Percentiles rank a stretch among this genome's conserved stretches.
phyloP scores from a whole-genome alignment of 1,139 yeast genomes.

The Hemisphaericaspora subhashii region DNA sequence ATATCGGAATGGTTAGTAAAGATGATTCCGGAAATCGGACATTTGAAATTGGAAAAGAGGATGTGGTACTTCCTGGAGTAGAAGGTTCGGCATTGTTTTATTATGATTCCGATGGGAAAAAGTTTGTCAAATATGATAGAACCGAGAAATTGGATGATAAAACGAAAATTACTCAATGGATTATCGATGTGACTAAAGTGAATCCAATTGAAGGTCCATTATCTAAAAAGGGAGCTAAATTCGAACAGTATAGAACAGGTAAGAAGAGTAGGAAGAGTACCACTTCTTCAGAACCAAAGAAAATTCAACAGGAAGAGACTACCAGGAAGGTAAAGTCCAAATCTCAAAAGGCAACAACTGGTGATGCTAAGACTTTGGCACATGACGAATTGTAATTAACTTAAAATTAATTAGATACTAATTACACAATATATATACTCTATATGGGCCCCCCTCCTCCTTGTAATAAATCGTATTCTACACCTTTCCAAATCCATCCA shows the following conservation, averaged over 20 bases:
- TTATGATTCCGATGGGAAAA: slow-evolving; percentile 23
- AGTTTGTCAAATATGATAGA: slow-evolving; percentile 22
- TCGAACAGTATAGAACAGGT: slow-evolving; percentile 31
- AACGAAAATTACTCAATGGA: slow-evolving; percentile 35
- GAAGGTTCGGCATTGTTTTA: slow-evolving; percentile 30
- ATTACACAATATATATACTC: not conserved
- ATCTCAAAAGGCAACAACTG: not conserved
- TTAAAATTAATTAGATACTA: not conserved
- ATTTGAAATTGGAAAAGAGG: slow-evolving; percentile 20
- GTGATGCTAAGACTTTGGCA: too few relatives aligned
- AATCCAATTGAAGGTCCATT: slow-evolving; percentile 41
- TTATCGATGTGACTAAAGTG: slow-evolving; percentile 26
- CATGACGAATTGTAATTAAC: slow-evolving; percentile 37
- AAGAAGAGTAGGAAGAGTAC: slow-evolving; percentile 23
- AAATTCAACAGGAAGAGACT: not conserved
- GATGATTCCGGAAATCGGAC: slow-evolving; percentile 20
- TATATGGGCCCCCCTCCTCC: too few relatives aligned
- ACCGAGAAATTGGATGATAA: slow-evolving; percentile 32
- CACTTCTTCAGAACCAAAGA: slow-evolving; percentile 5
- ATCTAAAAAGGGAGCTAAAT: slow-evolving; percentile 35
- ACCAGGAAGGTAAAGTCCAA: not conserved
- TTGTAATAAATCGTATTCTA: too few relatives aligned
- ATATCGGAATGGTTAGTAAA: slow-evolving; percentile 29
- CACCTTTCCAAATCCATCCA: slow-evolving; percentile 34
- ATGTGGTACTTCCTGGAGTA: slow-evolving; percentile 22